Percentiles rank a stretch among this genome's conserved stretches.
These are phyloP conservation scores for Trichocomaceae sp. DNA, from an alignment of 2,329 filamentous ascomycete species.

Conservation along the genomic window DNA sequence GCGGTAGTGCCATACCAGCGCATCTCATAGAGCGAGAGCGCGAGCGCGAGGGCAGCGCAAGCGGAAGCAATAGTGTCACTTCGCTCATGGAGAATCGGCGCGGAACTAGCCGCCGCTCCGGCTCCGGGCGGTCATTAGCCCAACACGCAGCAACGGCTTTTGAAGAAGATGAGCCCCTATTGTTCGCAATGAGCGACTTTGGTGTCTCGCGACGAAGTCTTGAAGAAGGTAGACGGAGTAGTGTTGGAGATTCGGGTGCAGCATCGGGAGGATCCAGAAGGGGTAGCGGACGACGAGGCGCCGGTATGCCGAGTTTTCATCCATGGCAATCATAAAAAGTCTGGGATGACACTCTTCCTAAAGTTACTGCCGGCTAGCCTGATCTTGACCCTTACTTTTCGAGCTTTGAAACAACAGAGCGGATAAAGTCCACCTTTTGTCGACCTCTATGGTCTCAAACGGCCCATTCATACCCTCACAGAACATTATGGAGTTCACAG, in stretches of 20 bases:
- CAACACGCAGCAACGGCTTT: conserved; percentile 22
- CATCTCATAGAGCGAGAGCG: conserved; percentile 31
- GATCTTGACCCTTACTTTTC: not conserved
- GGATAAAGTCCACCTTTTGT: not conserved
- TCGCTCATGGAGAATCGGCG: conserved; percentile 31
- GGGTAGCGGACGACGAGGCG: conserved; percentile 30
- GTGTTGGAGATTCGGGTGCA: conserved; percentile 25
- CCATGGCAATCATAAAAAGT: conserved; percentile 25
- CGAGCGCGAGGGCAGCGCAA: conserved; percentile 34
- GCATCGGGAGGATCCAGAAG: conserved; percentile 25
- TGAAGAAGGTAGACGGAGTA: conserved; percentile 34
- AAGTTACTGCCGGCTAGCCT: not conserved
- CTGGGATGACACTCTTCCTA: not conserved
- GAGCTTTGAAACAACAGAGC: not conserved
- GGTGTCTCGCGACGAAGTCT: conserved; percentile 37
- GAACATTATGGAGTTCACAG: not conserved
- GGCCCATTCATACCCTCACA: not conserved
- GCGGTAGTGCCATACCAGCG: conserved; percentile 27
- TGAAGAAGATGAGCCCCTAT: conserved; percentile 40
- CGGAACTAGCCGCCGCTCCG: conserved; percentile 29
- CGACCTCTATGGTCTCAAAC: not conserved
- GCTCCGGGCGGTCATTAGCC: conserved; percentile 26
- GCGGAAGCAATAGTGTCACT: conserved; percentile 36
- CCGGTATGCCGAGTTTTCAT: conserved; percentile 29
- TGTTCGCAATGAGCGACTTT: conserved; percentile 44